Evolutionary conservation across 805 yeast species (phyloP), one percentile per base, ranked within the genome.

Genomic region (Wickerhamomyces mucosus): DNA sequence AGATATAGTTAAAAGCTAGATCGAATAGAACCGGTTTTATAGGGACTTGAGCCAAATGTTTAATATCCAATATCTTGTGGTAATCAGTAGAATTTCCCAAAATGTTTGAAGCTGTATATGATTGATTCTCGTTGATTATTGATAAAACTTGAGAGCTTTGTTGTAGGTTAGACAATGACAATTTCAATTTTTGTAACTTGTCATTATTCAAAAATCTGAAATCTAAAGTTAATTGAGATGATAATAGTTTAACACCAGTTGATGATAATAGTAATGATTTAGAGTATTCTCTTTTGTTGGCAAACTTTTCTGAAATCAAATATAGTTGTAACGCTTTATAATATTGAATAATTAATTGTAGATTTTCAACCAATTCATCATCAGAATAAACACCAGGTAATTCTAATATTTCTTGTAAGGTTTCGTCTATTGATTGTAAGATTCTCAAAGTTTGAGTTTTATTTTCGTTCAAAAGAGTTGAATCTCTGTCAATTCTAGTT

Each of bases 321-420:
- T 56, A 43, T 11, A 64, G 46, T 42, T 71, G 71, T 31, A 55
- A 43, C 23, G 67, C 56, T n/a, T 48, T 44, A 52, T 68, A 81
- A 38, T 61, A 73, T 7, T 50, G 46, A 19, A 60, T 57, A 43
- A 84, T 56, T 12, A 65, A 43, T 10, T 61, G 65, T 27, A 92
- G 60, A 7, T 78, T 70, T 6, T 58, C 56, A 39, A 61, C 52
- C 33, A 89, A 63, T 15, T 68, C 76, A 32, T 81, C 92, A 50
- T 85, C 95, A 32, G 83, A 82, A 48, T 80, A 75, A 14, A 89
- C 95, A 64, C 97, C 97, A 0, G 96, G 96, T 31, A 92, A 65
- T 38, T 85, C 95, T 47, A 69, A 63, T 28, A 85, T 56, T 41
- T 78, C 78, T 4, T 56, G 56, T 21, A 78, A 51, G 13, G 80